phyloP scores from a whole-genome alignment of 2,329 filamentous ascomycete species.

The Fusarium armeniacum region DNA sequence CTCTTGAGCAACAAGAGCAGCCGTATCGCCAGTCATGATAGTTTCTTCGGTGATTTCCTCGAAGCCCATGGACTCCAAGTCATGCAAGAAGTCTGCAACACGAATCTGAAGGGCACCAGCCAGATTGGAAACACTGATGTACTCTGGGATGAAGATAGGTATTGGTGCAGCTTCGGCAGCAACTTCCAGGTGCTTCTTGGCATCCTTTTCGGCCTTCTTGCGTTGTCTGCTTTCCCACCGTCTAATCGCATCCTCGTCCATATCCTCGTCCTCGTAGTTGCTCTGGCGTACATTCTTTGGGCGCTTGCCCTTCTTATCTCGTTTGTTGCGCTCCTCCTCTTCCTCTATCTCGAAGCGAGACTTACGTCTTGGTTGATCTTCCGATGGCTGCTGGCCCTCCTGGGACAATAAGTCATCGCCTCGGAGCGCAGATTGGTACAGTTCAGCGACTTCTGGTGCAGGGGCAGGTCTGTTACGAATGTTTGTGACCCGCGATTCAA shows the following conservation, averaged over 20 bases:
- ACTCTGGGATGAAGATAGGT: slow-evolving; percentile 86
- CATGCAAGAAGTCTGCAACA: slow-evolving; percentile 77
- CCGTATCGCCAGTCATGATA: slow-evolving; percentile 90
- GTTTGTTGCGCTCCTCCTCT: slow-evolving; percentile 42
- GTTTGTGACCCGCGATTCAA: slow-evolving; percentile 45
- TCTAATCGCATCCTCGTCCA: slow-evolving; percentile 57
- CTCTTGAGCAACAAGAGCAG: slow-evolving; percentile 89
- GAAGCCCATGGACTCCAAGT: slow-evolving; percentile 89
- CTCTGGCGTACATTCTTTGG: slow-evolving; percentile 43
- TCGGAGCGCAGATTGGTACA: slow-evolving; percentile 14
- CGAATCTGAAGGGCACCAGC: slow-evolving; percentile 81
- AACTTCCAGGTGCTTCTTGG: slow-evolving; percentile 57
- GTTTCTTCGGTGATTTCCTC: slow-evolving; percentile 86
- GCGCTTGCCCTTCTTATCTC: slow-evolving; percentile 49
- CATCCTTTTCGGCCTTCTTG: slow-evolving; percentile 60
- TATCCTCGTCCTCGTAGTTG: slow-evolving; percentile 53
- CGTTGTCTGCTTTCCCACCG: slow-evolving; percentile 58
- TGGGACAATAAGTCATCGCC: slow-evolving; percentile 4
- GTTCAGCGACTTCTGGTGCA: neutral
- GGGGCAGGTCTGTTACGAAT: slow-evolving; percentile 32
- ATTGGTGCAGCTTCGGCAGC: slow-evolving; percentile 60
- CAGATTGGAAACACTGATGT: slow-evolving; percentile 88
- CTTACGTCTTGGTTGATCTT: slow-evolving; percentile 46
- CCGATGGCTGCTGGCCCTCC: slow-evolving; percentile 15
- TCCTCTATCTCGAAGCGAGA: slow-evolving; percentile 53